Base-by-base conservation (phyloP, 2,329 filamentous ascomycete species). In the Alternaria brassicicola region DNA sequence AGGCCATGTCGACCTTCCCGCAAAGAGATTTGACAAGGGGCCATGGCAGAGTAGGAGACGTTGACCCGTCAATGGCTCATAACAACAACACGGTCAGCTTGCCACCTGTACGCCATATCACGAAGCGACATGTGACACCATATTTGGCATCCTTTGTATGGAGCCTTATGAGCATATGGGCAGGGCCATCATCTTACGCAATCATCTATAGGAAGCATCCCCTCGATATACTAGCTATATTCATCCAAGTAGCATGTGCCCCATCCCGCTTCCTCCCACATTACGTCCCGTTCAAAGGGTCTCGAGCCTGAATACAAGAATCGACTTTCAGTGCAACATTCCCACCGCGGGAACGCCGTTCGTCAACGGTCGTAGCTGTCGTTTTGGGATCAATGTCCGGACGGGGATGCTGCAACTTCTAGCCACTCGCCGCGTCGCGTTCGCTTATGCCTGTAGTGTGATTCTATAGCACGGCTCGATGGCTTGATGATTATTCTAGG, bases 101-200 rank as follows among this genome's bases (percentile, higher is more conserved):
- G 33, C 59, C 36, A 28, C 52, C 13, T 46, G 26, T 25, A 52
- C 50, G 53, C 54, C 58, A 52, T 28, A 47, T 12, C 25, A 13
- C 36, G 19, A 51, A 28, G 48, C 48, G 48, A 41, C 15, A 15
- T 21, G 6, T 15, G 13, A 42, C n/a, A 36, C 48, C 26, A 25
- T 31, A 26, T 19, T 8, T 10, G 10, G 10, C 19, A 41, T 35
- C 17, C 28, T 21, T n/a, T 15, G 12, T 8, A 15, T n/a, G 19
- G 19, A 33, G 43, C 43, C 43, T 26, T 31, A 41, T 19, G 28
- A 39, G 23, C 46, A 36, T 17, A 35, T 33, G 3, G 15, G 36
- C 19, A 39, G 12, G 36, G 19, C 17, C 17, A 15, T 21, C 17
- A 31, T 4, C 28, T 3, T 33, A 46, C 19, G 28, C 43, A 23